These are phyloP conservation scores for Takashimella koratensis DNA, from an alignment of 1,284 basidiomycete genomes.

Conservation along the genomic window DNA sequence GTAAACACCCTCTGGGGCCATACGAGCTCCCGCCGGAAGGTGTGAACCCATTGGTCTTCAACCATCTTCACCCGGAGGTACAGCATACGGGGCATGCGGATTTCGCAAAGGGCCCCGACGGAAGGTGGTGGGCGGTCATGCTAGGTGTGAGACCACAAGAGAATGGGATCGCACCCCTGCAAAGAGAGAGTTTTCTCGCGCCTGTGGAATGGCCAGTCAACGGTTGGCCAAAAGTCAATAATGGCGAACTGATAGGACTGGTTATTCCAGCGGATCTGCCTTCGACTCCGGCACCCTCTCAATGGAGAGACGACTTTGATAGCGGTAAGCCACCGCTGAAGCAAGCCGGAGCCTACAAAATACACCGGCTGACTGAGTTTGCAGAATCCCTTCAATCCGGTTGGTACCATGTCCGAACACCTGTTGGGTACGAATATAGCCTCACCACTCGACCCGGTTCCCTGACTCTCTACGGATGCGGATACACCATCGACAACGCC, in stretches of 20 bases:
- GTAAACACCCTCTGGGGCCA: slow-evolving; percentile 8
- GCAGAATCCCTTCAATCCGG: slow-evolving; percentile 6
- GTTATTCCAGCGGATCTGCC: background rate
- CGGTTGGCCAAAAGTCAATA: slow-evolving; percentile 25
- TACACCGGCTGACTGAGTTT: background rate
- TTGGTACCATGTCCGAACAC: slow-evolving; percentile 19
- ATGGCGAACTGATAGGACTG: slow-evolving; percentile 3
- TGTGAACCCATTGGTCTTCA: slow-evolving; percentile 17
- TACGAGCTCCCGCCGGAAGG: too few species aligned
- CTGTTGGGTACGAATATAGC: slow-evolving; percentile 3
- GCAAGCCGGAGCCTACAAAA: too few species aligned
- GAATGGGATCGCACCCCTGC: slow-evolving; percentile 9
- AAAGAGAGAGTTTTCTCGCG: slow-evolving; percentile 24
- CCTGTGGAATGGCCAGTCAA: slow-evolving; percentile 23
- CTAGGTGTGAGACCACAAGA: slow-evolving; percentile 16
- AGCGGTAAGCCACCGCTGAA: too few species aligned
- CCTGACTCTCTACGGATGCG: slow-evolving; percentile 2
- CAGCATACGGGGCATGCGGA: slow-evolving; percentile 28
- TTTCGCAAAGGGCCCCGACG: slow-evolving; percentile 16
- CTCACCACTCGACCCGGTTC: background rate
- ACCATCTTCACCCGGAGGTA: slow-evolving; percentile 14
- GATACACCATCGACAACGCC: slow-evolving; percentile 13
- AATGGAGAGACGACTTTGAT: background rate
- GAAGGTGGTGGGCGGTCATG: slow-evolving; percentile 25
- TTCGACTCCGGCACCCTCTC: background rate